Conservation (phyloP, 805 yeast genomes). For the Myxozyma neotropica region DNA sequence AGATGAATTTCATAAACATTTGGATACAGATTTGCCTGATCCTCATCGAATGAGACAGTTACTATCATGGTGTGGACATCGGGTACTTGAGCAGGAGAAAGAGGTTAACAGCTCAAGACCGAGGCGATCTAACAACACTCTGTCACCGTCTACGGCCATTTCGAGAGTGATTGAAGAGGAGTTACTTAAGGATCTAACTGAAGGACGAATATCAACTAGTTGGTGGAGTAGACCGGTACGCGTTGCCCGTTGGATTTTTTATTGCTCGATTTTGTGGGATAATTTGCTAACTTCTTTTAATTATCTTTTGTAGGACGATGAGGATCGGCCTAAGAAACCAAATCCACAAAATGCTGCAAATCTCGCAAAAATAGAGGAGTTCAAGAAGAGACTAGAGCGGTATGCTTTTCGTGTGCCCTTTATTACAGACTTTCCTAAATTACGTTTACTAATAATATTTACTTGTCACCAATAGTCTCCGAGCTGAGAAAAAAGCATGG, state of each 20-base stretch:
- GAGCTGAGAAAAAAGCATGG: constrained; percentile 33
- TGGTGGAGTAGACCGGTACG: constrained; percentile 60
- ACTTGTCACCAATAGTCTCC: constrained; percentile 12
- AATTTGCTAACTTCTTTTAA: constrained; percentile 6
- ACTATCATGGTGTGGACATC: constrained; percentile 66
- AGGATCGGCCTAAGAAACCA: constrained; percentile 44
- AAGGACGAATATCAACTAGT: constrained; percentile 63
- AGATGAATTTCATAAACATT: constrained; percentile 59
- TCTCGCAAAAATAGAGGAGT: constrained; percentile 50
- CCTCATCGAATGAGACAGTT: constrained; percentile 74
- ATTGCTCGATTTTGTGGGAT: constrained; percentile 36
- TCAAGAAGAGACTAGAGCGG: constrained; percentile 49
- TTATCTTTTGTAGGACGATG: constrained; percentile 34
- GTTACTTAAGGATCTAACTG: constrained; percentile 57
- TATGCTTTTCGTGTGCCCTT: not conserved
- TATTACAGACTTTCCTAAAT: not conserved
- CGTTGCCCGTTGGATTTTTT: constrained; percentile 38
- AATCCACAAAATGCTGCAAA: constrained; percentile 65
- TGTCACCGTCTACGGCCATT: constrained; percentile 17
- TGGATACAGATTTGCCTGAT: constrained; percentile 65
- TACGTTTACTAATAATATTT: not conserved
- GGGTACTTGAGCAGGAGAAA: constrained; percentile 45
- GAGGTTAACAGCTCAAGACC: constrained; percentile 20
- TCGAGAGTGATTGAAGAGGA: constrained; percentile 70
- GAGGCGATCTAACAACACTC: not conserved